Evolutionary conservation across 1,284 basidiomycete genomes (phyloP).

Genomic region (Gymnopus androsaceus): DNA sequence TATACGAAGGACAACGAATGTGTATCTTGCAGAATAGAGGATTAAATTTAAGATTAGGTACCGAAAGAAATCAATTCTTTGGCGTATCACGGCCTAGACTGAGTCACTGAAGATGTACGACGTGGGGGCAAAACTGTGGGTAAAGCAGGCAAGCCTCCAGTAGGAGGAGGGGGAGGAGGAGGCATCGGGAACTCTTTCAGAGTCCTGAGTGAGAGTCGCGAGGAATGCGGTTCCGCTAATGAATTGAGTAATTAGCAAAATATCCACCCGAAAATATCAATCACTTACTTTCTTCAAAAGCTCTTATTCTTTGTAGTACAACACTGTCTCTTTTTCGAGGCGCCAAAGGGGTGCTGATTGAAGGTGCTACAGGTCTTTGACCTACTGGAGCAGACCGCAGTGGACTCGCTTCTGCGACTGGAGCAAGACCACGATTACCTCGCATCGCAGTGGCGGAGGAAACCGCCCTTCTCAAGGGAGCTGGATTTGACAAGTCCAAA

Average conservation of each 20-base stretch:
- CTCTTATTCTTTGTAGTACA: slow-evolving; percentile 51
- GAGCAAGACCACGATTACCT: not conserved
- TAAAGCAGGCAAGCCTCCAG: slow-evolving; percentile 10
- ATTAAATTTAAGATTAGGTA: slow-evolving; percentile 5
- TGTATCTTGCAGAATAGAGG: not conserved
- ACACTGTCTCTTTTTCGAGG: slow-evolving; percentile 44
- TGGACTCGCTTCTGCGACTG: slow-evolving; percentile 4
- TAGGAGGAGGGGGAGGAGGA: slow-evolving; percentile 38
- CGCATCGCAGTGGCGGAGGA: slow-evolving; percentile 7
- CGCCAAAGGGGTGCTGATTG: slow-evolving; percentile 19
- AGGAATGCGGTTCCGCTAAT: slow-evolving; percentile 2
- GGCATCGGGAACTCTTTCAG: slow-evolving; percentile 42
- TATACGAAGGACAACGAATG: too few relatives aligned
- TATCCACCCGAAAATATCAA: not conserved
- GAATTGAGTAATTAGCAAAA: not conserved
- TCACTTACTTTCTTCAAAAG: slow-evolving; percentile 31
- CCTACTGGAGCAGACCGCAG: not conserved
- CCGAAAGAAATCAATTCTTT: slow-evolving; percentile 16
- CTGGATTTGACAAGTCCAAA: not conserved
- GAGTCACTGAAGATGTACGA: slow-evolving; percentile 9
- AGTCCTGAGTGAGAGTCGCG: slow-evolving; percentile 20
- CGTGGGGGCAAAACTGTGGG: slow-evolving; percentile 1
- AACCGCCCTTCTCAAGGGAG: not conserved
- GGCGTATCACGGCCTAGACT: slow-evolving; percentile 40
- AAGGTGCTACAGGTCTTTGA: slow-evolving; percentile 3